Conservation (phyloP, 371 early-diverging fungal species). For the Gilbertella persicaria region DNA sequence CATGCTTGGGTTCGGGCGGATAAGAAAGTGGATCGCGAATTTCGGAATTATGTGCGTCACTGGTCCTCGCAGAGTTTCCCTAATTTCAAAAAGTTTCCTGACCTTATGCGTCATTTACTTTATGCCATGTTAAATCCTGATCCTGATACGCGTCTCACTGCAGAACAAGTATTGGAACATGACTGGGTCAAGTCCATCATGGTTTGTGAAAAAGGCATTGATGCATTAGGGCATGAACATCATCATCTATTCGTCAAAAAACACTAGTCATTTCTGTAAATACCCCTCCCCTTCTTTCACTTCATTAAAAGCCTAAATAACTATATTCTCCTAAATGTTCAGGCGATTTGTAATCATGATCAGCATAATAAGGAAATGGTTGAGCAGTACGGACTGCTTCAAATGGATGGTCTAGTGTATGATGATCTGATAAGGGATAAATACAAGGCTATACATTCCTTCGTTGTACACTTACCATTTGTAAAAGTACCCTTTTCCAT, state of each 20-base stretch:
- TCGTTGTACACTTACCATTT: slow-evolving; percentile 44
- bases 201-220: slow-evolving; percentile 40
- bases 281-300: slow-evolving; percentile 1
- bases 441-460: neutral
- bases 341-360: slow-evolving; percentile 49
- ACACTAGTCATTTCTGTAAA: slow-evolving; percentile 6
- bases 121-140: slow-evolving; percentile 84
- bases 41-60: slow-evolving; percentile 59
- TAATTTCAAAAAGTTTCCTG: slow-evolving; percentile 61
- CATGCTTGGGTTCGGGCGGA: slow-evolving; percentile 76
- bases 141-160: slow-evolving; percentile 65
- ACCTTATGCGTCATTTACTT: slow-evolving; percentile 56
- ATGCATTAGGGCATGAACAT: slow-evolving; percentile 19
- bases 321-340: slow-evolving; percentile 53
- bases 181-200: slow-evolving; percentile 68
- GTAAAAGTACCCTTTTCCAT: slow-evolving; percentile 47
- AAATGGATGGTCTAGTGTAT: slow-evolving; percentile 50
- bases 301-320: slow-evolving; percentile 42
- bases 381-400: slow-evolving; percentile 47
- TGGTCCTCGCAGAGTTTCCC: slow-evolving; percentile 52
- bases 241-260: slow-evolving; percentile 17
- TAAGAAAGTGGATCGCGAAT: slow-evolving; percentile 66
- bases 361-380: slow-evolving; percentile 49
- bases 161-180: slow-evolving; percentile 58
- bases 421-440: slow-evolving; percentile 38